Conservation (phyloP, 2,329 filamentous ascomycete species). For the Epicoccum sorghinum region DNA sequence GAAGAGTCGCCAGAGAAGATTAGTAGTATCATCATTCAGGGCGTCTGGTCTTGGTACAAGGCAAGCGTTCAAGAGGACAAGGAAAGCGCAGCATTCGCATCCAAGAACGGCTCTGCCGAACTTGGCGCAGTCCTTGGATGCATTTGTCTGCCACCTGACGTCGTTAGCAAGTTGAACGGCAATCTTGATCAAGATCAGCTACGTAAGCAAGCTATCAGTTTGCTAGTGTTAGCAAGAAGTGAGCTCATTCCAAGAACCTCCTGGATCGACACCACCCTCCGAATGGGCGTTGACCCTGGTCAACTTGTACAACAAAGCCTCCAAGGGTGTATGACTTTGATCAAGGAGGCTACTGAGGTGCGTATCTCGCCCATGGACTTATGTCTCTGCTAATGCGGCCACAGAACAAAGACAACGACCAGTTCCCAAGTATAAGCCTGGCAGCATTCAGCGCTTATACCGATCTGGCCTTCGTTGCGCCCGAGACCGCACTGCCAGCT, state of each 20-base stretch:
- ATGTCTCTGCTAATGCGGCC: conserved; percentile 3
- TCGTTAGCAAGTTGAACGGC: conserved; percentile 53
- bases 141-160: conserved; percentile 66
- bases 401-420: conserved; percentile 30
- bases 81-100: conserved; percentile 71
- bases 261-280: conserved; percentile 90
- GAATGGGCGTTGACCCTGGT: conserved; percentile 82
- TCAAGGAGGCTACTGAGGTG: conserved; percentile 65
- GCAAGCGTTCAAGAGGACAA: conserved; percentile 74
- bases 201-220: conserved; percentile 73
- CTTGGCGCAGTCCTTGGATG: conserved; percentile 67
- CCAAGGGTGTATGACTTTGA: conserved; percentile 69
- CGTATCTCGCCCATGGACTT: conserved; percentile 24
- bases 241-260: conserved; percentile 77
- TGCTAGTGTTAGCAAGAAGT: conserved; percentile 78
- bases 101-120: conserved; percentile 68
- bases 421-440: conserved; percentile 56
- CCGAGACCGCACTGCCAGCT: conserved; percentile 76
- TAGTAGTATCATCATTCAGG: conserved; percentile 68
- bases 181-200: conserved; percentile 58
- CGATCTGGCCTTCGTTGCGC: conserved; percentile 91
- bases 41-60: conserved; percentile 81
- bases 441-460: conserved; percentile 86
- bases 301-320: conserved; percentile 70
- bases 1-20: conserved; percentile 61